Evolutionary conservation across 2,329 filamentous ascomycete species (phyloP).

Genomic region (Lasiodiplodia sp.): DNA sequence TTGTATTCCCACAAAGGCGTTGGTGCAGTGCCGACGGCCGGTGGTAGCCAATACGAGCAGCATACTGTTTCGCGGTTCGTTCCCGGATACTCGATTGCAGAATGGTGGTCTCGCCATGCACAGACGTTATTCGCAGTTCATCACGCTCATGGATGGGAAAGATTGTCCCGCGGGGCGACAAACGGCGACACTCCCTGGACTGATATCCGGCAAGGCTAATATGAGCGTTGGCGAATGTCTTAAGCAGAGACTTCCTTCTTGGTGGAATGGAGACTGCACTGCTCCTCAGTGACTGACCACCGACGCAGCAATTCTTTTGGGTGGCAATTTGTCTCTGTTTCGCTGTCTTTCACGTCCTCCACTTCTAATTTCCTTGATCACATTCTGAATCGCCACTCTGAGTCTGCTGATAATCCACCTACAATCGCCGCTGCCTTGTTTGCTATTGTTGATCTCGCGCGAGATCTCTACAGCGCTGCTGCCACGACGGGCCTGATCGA

Average conservation of each 20-base stretch:
- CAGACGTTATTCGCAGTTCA: slow-evolving; percentile 17
- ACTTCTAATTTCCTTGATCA: not conserved
- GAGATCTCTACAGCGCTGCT: not conserved
- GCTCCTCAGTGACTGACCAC: not conserved
- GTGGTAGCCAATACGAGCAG: slow-evolving; percentile 19
- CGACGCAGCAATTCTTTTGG: slow-evolving; percentile 18
- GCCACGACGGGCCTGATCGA: slow-evolving; percentile 1
- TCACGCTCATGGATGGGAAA: slow-evolving; percentile 16
- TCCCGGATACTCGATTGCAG: slow-evolving; percentile 28
- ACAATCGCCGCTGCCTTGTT: slow-evolving; percentile 14
- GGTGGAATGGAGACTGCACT: not conserved
- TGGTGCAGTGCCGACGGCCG: not conserved
- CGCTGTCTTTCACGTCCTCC: not conserved
- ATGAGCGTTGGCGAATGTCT: slow-evolving; percentile 19
- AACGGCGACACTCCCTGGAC: slow-evolving; percentile 9
- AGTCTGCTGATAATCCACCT: slow-evolving; percentile 1
- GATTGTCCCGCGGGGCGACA: slow-evolving; percentile 20
- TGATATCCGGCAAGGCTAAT: slow-evolving; percentile 20
- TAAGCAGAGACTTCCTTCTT: not conserved
- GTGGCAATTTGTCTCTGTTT: slow-evolving; percentile 20
- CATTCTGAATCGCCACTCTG: not conserved
- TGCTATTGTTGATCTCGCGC: slow-evolving; percentile 8
- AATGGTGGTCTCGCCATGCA: slow-evolving; percentile 20
- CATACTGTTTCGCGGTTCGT: slow-evolving; percentile 7
- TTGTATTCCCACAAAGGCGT: not conserved